Base-by-base conservation (phyloP, 2,329 filamentous ascomycete species). In the Penicillium decumbens region DNA sequence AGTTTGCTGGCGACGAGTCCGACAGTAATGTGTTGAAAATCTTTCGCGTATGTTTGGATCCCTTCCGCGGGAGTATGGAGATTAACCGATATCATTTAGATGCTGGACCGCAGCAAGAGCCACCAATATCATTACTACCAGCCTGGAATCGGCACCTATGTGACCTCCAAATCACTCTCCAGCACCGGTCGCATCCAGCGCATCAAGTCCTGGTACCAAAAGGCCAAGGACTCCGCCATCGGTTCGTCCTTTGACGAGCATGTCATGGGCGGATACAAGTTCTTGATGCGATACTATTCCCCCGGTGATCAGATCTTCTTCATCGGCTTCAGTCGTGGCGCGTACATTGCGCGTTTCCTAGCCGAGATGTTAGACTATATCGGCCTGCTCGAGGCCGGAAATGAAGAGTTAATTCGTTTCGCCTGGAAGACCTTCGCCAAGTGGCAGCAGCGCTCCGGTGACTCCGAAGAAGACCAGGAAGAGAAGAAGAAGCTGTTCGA, bases 291-390 rank as follows among this genome's bases (percentile, higher is more conserved):
- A 15, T 87, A 84, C 65, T 88, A 88, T 64, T 76, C 76, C 39
- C 77, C 80, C 0, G 75, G 75, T 9, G 73, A 77, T 51, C 72
- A 77, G 47, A 85, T 88, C 30, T 88, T 83, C 64, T 81, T 88
- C 69, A 88, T 88, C 51, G 86, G 86, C 0, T 89, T 89, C 70
- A 85, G 81, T 38, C 80, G 86, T 18, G 86, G 86, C 15, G 79
- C 85, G 1, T 89, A 89, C 60, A 85, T 87, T 38, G 86, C 85
- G 0, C 80, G 85, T 2, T 89, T 89, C 61, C 71, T 89, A 0
- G 87, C 88, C 0, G 88, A 93, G 63, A 92, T 92, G 88, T 77
- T 93, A 6, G 88, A 93, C 61, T 84, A 88, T 58, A 83, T 93
- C 47, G 89, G 89, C 1, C 75, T 95, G 0, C 75, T 95, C 12